Percentiles rank a stretch among this genome's conserved stretches.
These are phyloP conservation scores for Suhomyces canberraensis DNA, from an alignment of 805 yeast genomes.

Conservation along the genomic window DNA sequence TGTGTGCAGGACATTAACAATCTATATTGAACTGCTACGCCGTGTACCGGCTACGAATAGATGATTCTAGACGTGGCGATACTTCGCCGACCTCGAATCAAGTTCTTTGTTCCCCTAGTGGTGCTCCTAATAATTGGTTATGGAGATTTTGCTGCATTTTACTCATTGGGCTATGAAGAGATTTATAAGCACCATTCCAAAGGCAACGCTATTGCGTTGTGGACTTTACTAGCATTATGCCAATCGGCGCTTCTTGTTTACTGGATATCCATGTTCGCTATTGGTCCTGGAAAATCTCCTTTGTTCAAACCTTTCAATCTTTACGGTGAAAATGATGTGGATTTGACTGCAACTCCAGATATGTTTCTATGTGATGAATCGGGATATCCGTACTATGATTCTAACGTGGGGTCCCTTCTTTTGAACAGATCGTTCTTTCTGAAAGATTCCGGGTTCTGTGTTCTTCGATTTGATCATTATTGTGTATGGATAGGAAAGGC, in stretches of 20 bases:
- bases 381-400: constrained; percentile 79
- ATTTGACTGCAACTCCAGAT: constrained; percentile 46
- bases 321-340: constrained; percentile 13
- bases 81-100: constrained; percentile 11
- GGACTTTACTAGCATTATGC: constrained; percentile 29
- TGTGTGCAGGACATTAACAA: background rate
- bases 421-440: constrained; percentile 72
- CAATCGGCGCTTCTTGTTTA: constrained; percentile 20
- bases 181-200: constrained; percentile 27
- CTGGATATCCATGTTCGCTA: constrained; percentile 45
- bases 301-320: constrained; percentile 34
- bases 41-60: background rate
- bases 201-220: constrained; percentile 34
- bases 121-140: constrained; percentile 35
- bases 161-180: constrained; percentile 42
- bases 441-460: constrained; percentile 50
- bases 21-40: too few species aligned
- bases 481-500: constrained; percentile 75
- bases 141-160: constrained; percentile 42
- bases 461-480: constrained; percentile 78
- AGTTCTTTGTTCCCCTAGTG: constrained; percentile 24
- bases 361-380: constrained; percentile 63
- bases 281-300: constrained; percentile 60
- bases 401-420: constrained; percentile 62
- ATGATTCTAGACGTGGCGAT: constrained; percentile 10